phyloP scores from a whole-genome alignment of 1,284 basidiomycete species.

The Malassezia brasiliensis region DNA sequence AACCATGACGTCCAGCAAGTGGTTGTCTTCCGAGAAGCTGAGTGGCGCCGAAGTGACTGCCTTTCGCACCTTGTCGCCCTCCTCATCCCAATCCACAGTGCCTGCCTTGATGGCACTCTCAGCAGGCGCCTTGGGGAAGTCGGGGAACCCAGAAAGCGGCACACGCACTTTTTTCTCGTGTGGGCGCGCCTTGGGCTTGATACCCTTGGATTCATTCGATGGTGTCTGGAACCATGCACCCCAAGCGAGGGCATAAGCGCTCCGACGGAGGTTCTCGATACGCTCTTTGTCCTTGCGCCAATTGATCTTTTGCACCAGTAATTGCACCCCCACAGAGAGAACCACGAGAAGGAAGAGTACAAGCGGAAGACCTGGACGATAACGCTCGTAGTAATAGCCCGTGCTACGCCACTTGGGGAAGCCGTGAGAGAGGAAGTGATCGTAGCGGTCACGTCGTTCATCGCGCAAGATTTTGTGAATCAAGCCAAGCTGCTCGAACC shows the following conservation, averaged over 20 bases:
- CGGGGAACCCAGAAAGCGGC: conserved; percentile 28
- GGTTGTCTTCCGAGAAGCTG: conserved; percentile 12
- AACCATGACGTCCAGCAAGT: conserved; percentile 31
- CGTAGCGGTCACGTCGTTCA: conserved; percentile 41
- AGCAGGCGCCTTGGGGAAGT: conserved; percentile 25
- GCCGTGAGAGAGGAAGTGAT: conserved; percentile 40
- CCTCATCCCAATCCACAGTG: conserved; percentile 34
- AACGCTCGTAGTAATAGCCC: conserved; percentile 42
- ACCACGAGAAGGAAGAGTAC: conserved; percentile 29
- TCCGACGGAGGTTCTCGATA: conserved; percentile 25
- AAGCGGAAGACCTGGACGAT: conserved; percentile 29
- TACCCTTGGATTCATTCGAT: not conserved
- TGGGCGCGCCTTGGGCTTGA: conserved; percentile 5
- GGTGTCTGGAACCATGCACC: conserved; percentile 34
- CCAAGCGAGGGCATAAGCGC: conserved; percentile 31
- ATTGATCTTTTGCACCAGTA: conserved; percentile 22
- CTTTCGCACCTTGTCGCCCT: conserved; percentile 26
- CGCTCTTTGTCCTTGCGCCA: conserved; percentile 26
- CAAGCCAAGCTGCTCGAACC: conserved; percentile 41
- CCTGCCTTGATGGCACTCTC: conserved; percentile 12
- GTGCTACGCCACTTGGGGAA: conserved; percentile 43
- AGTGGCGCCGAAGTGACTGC: not conserved
- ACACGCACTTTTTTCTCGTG: conserved; percentile 40
- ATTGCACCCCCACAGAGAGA: conserved; percentile 22
- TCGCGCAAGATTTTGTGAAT: conserved; percentile 45